Conservation (phyloP, 2,329 filamentous ascomycete species). For the Penicillium polonicum region DNA sequence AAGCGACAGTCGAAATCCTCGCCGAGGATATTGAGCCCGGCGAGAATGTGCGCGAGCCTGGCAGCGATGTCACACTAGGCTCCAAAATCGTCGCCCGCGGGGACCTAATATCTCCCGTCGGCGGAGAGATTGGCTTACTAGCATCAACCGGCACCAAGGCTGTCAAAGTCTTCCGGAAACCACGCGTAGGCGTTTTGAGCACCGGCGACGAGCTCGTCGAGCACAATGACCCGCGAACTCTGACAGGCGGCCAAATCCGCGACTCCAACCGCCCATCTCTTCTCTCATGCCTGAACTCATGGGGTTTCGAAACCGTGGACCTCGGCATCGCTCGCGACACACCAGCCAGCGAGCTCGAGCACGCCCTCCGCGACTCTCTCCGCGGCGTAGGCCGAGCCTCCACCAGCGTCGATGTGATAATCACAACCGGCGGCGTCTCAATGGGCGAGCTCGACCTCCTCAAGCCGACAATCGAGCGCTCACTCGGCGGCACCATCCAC, state of each 20-base stretch:
- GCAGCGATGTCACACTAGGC: slow-evolving; percentile 76
- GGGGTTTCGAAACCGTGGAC: slow-evolving; percentile 77
- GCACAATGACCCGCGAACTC: slow-evolving; percentile 59
- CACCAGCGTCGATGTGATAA: slow-evolving; percentile 68
- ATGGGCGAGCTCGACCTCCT: slow-evolving; percentile 98
- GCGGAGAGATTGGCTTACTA: slow-evolving; percentile 87
- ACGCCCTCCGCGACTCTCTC: slow-evolving; percentile 71
- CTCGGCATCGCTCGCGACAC: slow-evolving; percentile 69
- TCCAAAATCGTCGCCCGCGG: slow-evolving; percentile 71
- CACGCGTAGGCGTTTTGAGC: slow-evolving; percentile 80
- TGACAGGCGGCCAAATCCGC: slow-evolving; percentile 80
- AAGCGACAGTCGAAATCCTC: slow-evolving; percentile 82
- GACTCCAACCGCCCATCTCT: slow-evolving; percentile 92
- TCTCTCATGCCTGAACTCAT: slow-evolving; percentile 70
- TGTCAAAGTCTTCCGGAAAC: slow-evolving; percentile 71
- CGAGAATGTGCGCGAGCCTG: slow-evolving; percentile 88
- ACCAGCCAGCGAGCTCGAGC: slow-evolving; percentile 69
- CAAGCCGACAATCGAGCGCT: slow-evolving; percentile 91
- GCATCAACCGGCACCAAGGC: slow-evolving; percentile 75
- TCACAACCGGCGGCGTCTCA: slow-evolving; percentile 91
- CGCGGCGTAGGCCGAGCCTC: slow-evolving; percentile 49
- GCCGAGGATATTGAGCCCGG: slow-evolving; percentile 71
- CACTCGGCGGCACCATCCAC: slow-evolving; percentile 87
- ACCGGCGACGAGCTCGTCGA: slow-evolving; percentile 93
- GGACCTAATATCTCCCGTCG: slow-evolving; percentile 78